These are phyloP conservation scores for Trichoderma virens DNA, from an alignment of 495 filamentous ascomycete genomes.

Conservation along the genomic window DNA sequence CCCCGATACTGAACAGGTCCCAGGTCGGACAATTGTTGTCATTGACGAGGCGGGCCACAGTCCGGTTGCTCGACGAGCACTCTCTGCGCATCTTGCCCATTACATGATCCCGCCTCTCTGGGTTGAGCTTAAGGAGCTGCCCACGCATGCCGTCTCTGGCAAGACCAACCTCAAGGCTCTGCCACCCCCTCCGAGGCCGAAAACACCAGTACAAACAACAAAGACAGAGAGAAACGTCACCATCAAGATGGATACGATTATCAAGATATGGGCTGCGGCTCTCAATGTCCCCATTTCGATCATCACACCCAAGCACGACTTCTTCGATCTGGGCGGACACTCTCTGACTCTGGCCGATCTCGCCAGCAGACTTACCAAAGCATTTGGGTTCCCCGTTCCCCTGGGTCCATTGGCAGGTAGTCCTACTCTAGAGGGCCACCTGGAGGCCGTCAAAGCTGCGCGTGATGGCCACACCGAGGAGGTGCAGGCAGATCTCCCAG, in stretches of 20 bases:
- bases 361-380: conserved; percentile 46
- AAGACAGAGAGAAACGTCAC: conserved; percentile 40
- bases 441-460: conserved; percentile 49
- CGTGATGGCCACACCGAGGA: conserved; percentile 58
- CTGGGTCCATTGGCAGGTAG: conserved; percentile 55
- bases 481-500: conserved; percentile 57
- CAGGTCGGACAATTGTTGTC: conserved; percentile 43
- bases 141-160: conserved; percentile 58
- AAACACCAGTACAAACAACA: conserved; percentile 19
- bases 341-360: conserved; percentile 60
- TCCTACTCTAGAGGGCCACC: conserved; percentile 52
- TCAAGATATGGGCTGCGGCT: conserved; percentile 51
- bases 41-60: conserved; percentile 55
- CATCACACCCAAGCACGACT: conserved; percentile 55
- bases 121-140: conserved; percentile 52
- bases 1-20: conserved; percentile 42
- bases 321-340: conserved; percentile 66
- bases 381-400: conserved; percentile 55
- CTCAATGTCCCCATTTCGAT: conserved; percentile 45
- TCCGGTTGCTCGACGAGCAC: conserved; percentile 44
- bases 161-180: conserved; percentile 59
- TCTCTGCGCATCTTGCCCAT: conserved; percentile 52
- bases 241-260: conserved; percentile 40
- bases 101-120: conserved; percentile 66
- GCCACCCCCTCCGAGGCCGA: conserved; percentile 42